These are phyloP conservation scores for Gynochthodes officinalis DNA, from an alignment of 257 asterid genomes.

Conservation along the genomic window DNA sequence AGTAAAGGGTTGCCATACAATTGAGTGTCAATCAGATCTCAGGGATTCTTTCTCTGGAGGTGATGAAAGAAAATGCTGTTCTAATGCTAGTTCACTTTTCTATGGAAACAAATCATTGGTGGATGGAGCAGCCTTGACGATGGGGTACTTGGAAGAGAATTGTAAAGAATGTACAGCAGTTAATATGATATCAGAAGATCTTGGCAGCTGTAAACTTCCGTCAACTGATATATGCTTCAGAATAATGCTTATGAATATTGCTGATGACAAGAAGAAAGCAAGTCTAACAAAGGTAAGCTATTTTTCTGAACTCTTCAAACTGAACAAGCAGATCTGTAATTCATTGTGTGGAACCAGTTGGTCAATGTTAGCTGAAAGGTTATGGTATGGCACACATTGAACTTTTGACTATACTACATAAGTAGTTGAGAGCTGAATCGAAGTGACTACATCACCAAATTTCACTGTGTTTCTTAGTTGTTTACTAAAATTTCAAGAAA, in stretches of 20 bases:
- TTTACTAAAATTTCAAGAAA: not conserved
- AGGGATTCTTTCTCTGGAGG: conserved; percentile 39
- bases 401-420: not conserved
- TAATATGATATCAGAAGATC: conserved; percentile 28
- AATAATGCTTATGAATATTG: conserved; percentile 89
- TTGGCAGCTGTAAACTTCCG: conserved; percentile 21
- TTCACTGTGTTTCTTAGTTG: not conserved
- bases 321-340: not conserved
- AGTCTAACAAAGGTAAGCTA: conserved; percentile 63
- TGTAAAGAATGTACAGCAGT: conserved; percentile 29
- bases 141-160: conserved; percentile 31
- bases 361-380: not conserved
- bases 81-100: conserved; percentile 24
- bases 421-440: not conserved
- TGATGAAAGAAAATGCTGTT: conserved; percentile 24
- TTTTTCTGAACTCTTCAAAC: not conserved
- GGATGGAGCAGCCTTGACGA: conserved; percentile 24
- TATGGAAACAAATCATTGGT: conserved; percentile 25
- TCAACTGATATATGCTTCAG: conserved; percentile 28
- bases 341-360: not conserved
- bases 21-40: conserved; percentile 39
- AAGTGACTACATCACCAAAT: not conserved
- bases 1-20: conserved; percentile 65
- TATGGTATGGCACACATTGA: not conserved
- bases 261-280: conserved; percentile 68